These are phyloP conservation scores for Eucalyptus cloeziana DNA, from an alignment of 345 rosid genomes.

Conservation along the genomic window DNA sequence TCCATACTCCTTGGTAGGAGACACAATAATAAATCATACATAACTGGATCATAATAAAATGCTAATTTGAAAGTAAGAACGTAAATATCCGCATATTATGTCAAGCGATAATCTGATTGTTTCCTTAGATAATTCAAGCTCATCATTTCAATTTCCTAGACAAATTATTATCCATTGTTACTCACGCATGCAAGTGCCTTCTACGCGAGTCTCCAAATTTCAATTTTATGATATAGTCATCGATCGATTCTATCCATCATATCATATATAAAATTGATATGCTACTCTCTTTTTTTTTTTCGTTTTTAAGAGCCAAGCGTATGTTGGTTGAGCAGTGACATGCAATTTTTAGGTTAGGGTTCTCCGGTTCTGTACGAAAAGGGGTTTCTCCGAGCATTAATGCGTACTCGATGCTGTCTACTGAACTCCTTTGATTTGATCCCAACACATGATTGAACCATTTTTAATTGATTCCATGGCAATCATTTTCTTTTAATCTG, in stretches of 20 bases:
- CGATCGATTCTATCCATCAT: background rate
- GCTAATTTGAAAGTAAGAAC: background rate
- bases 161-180: background rate
- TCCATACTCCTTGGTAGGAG: fast-evolving
- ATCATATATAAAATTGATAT: background rate
- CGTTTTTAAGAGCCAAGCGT: background rate
- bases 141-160: background rate
- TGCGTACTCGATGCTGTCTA: background rate
- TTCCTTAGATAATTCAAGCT: background rate
- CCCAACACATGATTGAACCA: background rate
- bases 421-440: background rate
- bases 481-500: background rate
- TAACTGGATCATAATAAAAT: background rate
- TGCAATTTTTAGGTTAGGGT: background rate
- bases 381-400: background rate
- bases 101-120: background rate
- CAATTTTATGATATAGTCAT: background rate
- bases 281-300: background rate
- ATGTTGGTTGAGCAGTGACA: background rate
- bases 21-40: background rate
- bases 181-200: background rate
- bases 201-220: background rate
- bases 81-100: fast-evolving
- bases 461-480: background rate
- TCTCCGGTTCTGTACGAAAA: background rate